phyloP scores from a whole-genome alignment of 306 rosid genomes.

The Vicia villosa region DNA sequence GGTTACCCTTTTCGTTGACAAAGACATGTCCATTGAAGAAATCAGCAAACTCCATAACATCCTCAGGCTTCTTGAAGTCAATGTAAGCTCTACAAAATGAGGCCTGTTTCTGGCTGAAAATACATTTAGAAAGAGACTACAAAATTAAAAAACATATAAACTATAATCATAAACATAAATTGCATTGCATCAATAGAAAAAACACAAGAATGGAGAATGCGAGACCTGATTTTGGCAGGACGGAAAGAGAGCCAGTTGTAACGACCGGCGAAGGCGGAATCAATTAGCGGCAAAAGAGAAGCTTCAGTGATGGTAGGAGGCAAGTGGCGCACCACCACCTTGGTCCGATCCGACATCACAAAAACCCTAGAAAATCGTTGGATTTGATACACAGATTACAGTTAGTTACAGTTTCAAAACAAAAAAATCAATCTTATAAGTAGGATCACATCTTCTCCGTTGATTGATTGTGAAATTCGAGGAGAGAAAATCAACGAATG shows the following conservation, averaged over 20 bases:
- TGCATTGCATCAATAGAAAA: background rate
- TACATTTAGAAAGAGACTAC: conserved; percentile 25
- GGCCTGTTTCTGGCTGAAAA: conserved; percentile 60
- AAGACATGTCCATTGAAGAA: conserved; percentile 68
- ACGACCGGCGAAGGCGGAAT: conserved; percentile 56
- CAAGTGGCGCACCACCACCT: conserved; percentile 79
- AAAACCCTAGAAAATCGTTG: conserved; percentile 40
- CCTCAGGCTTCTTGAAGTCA: conserved; percentile 72
- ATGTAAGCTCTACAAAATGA: conserved; percentile 77
- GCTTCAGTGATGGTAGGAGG: conserved; percentile 64
- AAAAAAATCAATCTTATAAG: background rate
- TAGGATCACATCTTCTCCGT: background rate
- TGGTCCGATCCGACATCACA: conserved; percentile 67
- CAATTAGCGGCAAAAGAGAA: conserved; percentile 53
- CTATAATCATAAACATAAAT: background rate
- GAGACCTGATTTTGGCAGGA: conserved; percentile 57
- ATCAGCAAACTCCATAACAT: conserved; percentile 74
- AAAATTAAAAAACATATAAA: background rate
- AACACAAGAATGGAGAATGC: background rate
- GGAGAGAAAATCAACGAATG: background rate
- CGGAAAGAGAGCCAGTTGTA: conserved; percentile 67
- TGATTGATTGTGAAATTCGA: background rate
- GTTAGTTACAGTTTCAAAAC: too few relatives aligned
- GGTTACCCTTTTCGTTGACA: conserved; percentile 74
- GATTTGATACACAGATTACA: background rate